A percentile compares a stretch with the other conserved stretches of the same genome.
Evolutionary conservation across 768 basidiomycete species (phyloP).

Genomic region (Hemileccinum rubropunctum): DNA sequence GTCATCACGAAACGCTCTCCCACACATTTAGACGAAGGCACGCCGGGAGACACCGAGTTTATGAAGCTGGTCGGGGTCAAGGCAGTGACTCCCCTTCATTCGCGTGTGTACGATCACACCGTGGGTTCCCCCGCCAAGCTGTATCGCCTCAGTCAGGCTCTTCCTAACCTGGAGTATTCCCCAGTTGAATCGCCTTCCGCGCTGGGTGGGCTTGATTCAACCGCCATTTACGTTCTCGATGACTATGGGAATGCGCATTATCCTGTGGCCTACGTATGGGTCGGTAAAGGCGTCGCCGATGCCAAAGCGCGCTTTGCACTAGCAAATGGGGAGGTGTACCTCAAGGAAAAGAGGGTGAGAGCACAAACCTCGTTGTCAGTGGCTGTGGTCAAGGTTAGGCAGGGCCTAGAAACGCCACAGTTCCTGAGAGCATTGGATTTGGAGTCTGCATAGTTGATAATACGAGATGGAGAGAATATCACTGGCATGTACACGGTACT

Average conservation of each 20-base stretch:
- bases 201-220: conserved; percentile 39
- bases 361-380: conserved; percentile 19
- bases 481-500: no score
- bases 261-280: conserved; percentile 57
- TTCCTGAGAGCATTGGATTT: conserved; percentile 32
- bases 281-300: conserved; percentile 46
- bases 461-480: no score
- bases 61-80: conserved; percentile 44
- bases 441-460: background rate
- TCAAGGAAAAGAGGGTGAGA: conserved; percentile 37
- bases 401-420: conserved; percentile 50
- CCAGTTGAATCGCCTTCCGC: conserved; percentile 26
- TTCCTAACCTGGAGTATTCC: conserved; percentile 40
- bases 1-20: no score
- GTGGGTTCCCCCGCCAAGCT: conserved; percentile 25
- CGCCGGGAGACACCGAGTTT: conserved; percentile 45
- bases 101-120: conserved; percentile 4
- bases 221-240: conserved; percentile 54
- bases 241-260: conserved; percentile 28
- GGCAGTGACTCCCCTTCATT: conserved; percentile 14
- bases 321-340: conserved; percentile 55
- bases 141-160: conserved; percentile 45
- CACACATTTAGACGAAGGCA: conserved; percentile 46
- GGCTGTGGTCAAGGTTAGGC: conserved; percentile 7
- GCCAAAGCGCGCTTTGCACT: conserved; percentile 49